Evolutionary conservation across 768 basidiomycete genomes (phyloP), one percentile per base, ranked within the genome.

Genomic region (Trametes cingulata): DNA sequence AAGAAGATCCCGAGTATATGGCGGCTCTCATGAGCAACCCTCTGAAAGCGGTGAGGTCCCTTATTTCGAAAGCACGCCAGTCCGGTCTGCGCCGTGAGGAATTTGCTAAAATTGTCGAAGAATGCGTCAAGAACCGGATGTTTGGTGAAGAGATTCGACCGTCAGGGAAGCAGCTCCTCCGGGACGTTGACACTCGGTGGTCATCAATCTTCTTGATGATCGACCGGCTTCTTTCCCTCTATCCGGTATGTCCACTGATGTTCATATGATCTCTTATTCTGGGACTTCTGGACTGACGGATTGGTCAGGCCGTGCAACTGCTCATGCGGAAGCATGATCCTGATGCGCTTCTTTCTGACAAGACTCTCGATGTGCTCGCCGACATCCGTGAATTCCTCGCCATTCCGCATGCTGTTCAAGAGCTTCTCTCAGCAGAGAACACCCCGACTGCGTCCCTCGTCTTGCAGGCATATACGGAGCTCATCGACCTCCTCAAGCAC

Each of bases 121-220:
- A 39, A 15, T 37, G 51, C 37, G 40, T 40, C 39, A 52, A 37
- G 35, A 39, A 37, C 22, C 13, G 25, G 35, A 25, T n/a, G 22
- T 41, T 52, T 7, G 20, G 37, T 10, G 24, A 39, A 40, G 37
- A 12, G 17, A 4, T 51, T 20, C n/a, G 6, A 27, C 41, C 42
- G 20, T 35, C 35, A 25, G 45, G 45, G 7, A 46, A 22, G 24
- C 49, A 60, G 15, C 56, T 74, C 4, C 43, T 75, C 9, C 53
- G 59, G 14, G 73, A 75, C 49, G 66, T 74, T 3, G 71, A 74
- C 15, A 65, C 65, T 5, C 61, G 71, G 2, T 73, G 71, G 74
- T 75, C 74, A 6, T 72, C 75, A 20, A 74, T 64, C 2, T 74
- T 66, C 35, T 41, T 70, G 1, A 76, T 76, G 73, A 68, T 73